A percentile compares a stretch with the other conserved stretches of the same genome.
phyloP scores from a whole-genome alignment of 176 grass and related monocot species.

The Aegilops tauschii region DNA sequence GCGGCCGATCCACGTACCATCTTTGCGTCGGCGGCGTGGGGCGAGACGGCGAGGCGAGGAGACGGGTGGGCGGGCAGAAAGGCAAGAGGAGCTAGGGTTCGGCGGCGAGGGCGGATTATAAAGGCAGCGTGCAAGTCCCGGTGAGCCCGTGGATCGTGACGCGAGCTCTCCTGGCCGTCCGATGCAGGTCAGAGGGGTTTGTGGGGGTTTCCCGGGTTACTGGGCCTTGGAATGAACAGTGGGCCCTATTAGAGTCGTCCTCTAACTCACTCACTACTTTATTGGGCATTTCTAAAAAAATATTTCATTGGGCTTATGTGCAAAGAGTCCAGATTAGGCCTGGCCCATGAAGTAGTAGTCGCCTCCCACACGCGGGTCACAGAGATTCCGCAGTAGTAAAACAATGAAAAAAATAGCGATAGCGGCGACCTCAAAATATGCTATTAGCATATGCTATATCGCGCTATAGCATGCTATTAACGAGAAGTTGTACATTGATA shows the following conservation, averaged over 20 bases:
- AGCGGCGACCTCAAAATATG: too few relatives aligned
- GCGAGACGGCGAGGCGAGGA: not conserved
- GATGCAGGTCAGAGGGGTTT: conserved; percentile 32
- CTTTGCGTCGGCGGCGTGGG: conserved; percentile 35
- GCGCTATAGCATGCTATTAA: too few relatives aligned
- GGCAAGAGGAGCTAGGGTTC: conserved; percentile 34
- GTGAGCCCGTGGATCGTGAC: conserved; percentile 16
- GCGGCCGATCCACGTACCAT: conserved; percentile 44
- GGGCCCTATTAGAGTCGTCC: not conserved
- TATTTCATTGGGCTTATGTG: not conserved
- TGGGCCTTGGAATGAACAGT: not conserved
- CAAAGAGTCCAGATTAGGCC: not conserved
- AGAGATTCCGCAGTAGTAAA: conserved; percentile 23
- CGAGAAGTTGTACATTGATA: too few relatives aligned
- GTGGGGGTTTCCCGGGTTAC: too few relatives aligned
- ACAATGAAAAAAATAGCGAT: not conserved
- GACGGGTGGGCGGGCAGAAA: conserved; percentile 8
- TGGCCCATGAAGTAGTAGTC: not conserved
- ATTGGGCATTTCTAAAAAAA: too few relatives aligned
- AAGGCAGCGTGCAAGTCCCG: not conserved
- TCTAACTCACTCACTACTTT: not conserved
- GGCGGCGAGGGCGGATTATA: not conserved
- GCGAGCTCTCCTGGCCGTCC: conserved; percentile 15
- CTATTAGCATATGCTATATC: too few relatives aligned
- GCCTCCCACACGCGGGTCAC: conserved; percentile 3